Conservation (phyloP, 164 flowering plant species). For the Piper betle region DNA sequence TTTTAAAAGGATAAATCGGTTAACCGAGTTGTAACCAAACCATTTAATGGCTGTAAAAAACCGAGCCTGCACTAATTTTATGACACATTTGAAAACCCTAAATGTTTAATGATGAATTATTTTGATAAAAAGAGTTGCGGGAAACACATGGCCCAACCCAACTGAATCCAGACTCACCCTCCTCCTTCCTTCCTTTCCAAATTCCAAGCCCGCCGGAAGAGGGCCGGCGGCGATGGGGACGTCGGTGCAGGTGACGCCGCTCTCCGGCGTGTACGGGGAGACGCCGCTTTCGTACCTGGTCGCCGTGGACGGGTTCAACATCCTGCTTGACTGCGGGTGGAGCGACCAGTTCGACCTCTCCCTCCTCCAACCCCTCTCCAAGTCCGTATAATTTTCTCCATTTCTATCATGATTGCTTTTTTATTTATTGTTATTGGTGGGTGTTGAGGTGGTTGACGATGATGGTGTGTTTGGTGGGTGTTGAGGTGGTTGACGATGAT, state of each 20-base stretch:
- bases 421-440: not conserved
- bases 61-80: too few species aligned
- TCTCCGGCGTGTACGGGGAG: slow-evolving; percentile 81
- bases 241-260: slow-evolving; percentile 87
- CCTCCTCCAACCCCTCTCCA: slow-evolving; percentile 80
- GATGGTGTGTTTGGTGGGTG: not conserved
- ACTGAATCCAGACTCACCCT: too few species aligned
- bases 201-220: not conserved
- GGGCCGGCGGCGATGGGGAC: slow-evolving; percentile 52
- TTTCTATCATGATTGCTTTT: slow-evolving; percentile 1
- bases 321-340: slow-evolving; percentile 96
- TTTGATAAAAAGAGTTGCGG: too few species aligned
- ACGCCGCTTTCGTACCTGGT: slow-evolving; percentile 74
- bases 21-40: too few species aligned
- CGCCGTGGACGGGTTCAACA: slow-evolving; percentile 83
- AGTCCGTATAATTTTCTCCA: slow-evolving; percentile 17
- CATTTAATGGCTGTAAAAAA: too few species aligned
- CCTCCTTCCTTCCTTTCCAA: not conserved
- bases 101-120: too few species aligned
- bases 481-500: not conserved
- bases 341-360: slow-evolving; percentile 75
- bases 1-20: too few species aligned
- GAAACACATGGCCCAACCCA: too few species aligned
- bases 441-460: not conserved
- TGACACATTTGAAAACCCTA: too few species aligned